Evolutionary conservation across 2,329 filamentous ascomycete genomes (phyloP).

Genomic region (Colletotrichum ledebouriae): DNA sequence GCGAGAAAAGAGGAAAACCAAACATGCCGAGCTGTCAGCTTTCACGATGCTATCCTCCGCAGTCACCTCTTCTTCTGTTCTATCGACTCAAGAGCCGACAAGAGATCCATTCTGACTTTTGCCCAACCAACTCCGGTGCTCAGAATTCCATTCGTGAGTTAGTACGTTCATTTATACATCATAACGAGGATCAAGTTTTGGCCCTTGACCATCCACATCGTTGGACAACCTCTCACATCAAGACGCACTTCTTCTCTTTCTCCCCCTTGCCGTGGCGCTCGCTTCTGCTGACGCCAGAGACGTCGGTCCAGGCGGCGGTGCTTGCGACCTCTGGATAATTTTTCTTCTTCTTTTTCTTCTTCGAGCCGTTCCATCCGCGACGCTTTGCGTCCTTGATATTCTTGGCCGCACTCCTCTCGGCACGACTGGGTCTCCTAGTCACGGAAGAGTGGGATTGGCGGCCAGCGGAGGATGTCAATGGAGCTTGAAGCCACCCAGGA

Average conservation of each 20-base stretch:
- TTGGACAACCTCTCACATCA: slow-evolving; percentile 60
- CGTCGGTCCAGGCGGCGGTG: slow-evolving; percentile 67
- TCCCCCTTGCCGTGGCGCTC: slow-evolving; percentile 50
- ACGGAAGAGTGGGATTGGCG: slow-evolving; percentile 59
- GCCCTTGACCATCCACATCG: too few relatives aligned
- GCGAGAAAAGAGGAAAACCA: background rate
- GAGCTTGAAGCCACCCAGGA: slow-evolving; percentile 52
- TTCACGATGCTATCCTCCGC: background rate
- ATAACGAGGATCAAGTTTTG: background rate
- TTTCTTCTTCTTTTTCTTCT: slow-evolving; percentile 54
- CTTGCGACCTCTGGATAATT: slow-evolving; percentile 57
- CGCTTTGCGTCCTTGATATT: slow-evolving; percentile 73
- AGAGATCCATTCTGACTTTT: background rate
- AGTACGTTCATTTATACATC: background rate
- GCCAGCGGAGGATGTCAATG: slow-evolving; percentile 50
- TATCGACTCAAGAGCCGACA: background rate
- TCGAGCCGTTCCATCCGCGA: slow-evolving; percentile 65
- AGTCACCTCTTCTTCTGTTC: background rate
- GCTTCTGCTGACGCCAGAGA: slow-evolving; percentile 50
- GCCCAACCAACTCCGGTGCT: slow-evolving; percentile 34
- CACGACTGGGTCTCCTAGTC: slow-evolving; percentile 65
- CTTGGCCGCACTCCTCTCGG: slow-evolving; percentile 71
- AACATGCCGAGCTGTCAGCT: background rate
- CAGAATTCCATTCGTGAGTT: background rate
- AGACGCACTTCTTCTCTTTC: slow-evolving; percentile 63